Evolutionary conservation across 495 filamentous ascomycete genomes (phyloP).

Genomic region (Penicillium ochrochloron): DNA sequence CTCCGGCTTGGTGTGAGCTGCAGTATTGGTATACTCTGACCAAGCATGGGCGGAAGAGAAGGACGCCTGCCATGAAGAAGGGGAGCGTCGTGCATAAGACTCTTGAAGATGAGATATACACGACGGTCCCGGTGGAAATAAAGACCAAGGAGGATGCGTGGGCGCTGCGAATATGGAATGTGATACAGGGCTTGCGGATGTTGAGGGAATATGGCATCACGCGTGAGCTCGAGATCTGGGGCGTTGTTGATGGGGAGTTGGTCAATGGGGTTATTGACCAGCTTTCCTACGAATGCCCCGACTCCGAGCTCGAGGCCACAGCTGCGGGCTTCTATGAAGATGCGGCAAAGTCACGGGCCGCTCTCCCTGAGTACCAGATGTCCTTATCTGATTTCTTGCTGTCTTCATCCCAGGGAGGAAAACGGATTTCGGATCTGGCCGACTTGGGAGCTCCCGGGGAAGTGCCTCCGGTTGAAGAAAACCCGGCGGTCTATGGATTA

Average conservation of each 20-base stretch:
- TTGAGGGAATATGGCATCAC: conserved; percentile 80
- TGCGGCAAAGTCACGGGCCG: conserved; percentile 37
- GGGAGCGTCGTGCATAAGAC: conserved; percentile 79
- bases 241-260: conserved; percentile 76
- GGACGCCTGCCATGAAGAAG: conserved; percentile 80
- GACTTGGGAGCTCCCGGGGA: conserved; percentile 14
- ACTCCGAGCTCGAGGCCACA: conserved; percentile 65
- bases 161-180: conserved; percentile 88
- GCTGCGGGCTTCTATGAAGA: conserved; percentile 43
- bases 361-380: conserved; percentile 57
- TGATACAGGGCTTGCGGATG: conserved; percentile 80
- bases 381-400: conserved; percentile 56
- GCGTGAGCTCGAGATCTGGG: conserved; percentile 93
- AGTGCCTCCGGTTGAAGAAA: conserved; percentile 12
- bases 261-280: conserved; percentile 92
- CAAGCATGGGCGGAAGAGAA: conserved; percentile 71
- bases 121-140: conserved; percentile 71
- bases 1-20: conserved; percentile 93
- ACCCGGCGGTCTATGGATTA: conserved; percentile 32
- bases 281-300: conserved; percentile 76
- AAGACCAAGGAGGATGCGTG: conserved; percentile 78
- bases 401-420: conserved; percentile 47
- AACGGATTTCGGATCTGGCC: conserved; percentile 39
- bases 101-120: conserved; percentile 85
- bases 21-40: conserved; percentile 89